These are phyloP conservation scores for Globisporangium orthogonon DNA, from an alignment of 352 stramenopile species.

Conservation along the genomic window DNA sequence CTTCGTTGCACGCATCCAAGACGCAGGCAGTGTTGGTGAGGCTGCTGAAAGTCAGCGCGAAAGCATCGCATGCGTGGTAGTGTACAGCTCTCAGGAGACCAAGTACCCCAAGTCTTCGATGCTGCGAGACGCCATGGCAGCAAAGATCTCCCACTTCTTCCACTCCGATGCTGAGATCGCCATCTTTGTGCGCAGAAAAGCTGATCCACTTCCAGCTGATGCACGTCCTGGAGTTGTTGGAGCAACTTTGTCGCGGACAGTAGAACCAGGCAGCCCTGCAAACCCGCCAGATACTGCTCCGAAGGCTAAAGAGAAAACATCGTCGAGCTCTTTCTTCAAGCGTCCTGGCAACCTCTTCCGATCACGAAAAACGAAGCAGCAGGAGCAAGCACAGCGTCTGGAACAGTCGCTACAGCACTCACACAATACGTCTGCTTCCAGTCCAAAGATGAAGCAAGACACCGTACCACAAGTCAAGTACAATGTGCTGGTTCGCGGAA, in stretches of 20 bases:
- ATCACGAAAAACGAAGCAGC: constrained; percentile 9
- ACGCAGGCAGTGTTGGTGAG: neutral
- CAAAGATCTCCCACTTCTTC: constrained; percentile 31
- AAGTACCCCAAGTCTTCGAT: constrained; percentile 18
- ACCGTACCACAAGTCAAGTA: constrained; percentile 1
- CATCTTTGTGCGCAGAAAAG: constrained; percentile 16
- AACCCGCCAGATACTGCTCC: neutral
- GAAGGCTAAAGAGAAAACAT: neutral
- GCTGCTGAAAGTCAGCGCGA: neutral
- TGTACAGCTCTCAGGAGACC: constrained; percentile 22
- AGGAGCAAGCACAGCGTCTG: neutral
- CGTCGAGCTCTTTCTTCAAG: constrained; percentile 20
- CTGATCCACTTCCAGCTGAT: neutral
- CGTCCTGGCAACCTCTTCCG: constrained; percentile 19
- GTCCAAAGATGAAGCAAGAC: neutral
- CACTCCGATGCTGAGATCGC: constrained; percentile 4
- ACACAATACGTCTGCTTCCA: neutral
- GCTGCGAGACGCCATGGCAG: constrained; percentile 21
- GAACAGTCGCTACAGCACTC: neutral
- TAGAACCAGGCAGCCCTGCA: neutral
- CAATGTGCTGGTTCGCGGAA: constrained; percentile 8
- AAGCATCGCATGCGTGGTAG: constrained; percentile 5
- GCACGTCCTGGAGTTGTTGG: neutral
- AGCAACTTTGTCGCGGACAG: neutral
- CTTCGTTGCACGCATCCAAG: constrained; percentile 24